Evolutionary conservation across 2,329 filamentous ascomycete species (phyloP), one percentile per base, ranked within the genome.

Genomic region (Mollisia scopiformis): DNA sequence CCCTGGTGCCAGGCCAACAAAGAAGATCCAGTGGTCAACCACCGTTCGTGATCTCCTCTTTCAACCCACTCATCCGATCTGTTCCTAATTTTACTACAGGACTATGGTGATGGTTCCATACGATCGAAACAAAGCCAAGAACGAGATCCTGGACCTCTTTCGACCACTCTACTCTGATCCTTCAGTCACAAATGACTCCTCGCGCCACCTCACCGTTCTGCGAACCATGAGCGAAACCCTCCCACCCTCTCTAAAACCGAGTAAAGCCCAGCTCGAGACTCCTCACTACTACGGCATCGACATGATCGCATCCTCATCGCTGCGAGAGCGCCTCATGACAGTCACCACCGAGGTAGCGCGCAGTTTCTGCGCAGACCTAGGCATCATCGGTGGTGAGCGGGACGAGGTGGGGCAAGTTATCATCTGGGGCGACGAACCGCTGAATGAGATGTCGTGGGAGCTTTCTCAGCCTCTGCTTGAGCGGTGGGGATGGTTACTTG

Each of bases 361-460:
- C 49, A 69, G 69, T 21, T 79, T 79, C 58, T 64, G 78, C 46
- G 63, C 65, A 16, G 74, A 78, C 30, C 71, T 75, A 13, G 76
- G 76, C 28, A 74, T 73, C 14, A 70, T 72, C 47, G 72, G 70
- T 11, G 72, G 71, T 25, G 73, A 76, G 11, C 67, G 71, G 14
- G 73, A 77, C 57, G 76, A 77, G 51, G 65, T 69, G 6, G 75
- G 73, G 7, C 76, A 78, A 56, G 59, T 79, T 55, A 77, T 71
- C n/a, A 74, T 78, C 49, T 79, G 77, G 77, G 76, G 77, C 27
- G 75, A 77, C 25, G 75, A 79, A 62, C 72, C 75, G 41, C 65
- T 77, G 6, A 76, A 77, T 58, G 77, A 78, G 55, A 71, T 76
- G 59, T 74, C 74, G 4, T 79, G 77, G 77, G 77, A 79, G 59